Evolutionary conservation across 768 basidiomycete species (phyloP).

Genomic region (Hericium rajendrae): DNA sequence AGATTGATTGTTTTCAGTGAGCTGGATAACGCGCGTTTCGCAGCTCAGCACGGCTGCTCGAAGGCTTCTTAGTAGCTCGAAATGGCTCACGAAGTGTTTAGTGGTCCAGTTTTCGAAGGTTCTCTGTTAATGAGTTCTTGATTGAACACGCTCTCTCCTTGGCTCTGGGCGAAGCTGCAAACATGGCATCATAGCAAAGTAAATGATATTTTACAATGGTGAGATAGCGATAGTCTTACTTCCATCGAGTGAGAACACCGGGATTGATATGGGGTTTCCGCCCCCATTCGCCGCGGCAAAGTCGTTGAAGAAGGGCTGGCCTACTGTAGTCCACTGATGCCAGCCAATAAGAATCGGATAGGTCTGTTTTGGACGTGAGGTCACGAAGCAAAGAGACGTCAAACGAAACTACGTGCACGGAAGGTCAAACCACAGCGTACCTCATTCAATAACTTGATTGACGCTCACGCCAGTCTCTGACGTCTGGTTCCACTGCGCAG

Average conservation of each 20-base stretch:
- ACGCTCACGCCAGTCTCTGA: not conserved
- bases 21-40: not conserved
- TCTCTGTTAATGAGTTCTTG: not conserved
- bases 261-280: not conserved
- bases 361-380: not conserved
- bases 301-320: not conserved
- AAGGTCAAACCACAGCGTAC: not conserved
- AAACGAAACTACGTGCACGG: too few relatives aligned
- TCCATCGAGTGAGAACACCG: not conserved
- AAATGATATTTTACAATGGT: not conserved
- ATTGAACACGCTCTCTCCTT: not conserved
- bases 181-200: not conserved
- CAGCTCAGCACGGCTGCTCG: not conserved
- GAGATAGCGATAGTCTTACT: not conserved
- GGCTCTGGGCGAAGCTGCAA: not conserved
- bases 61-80: too few relatives aligned
- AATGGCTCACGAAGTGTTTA: not conserved
- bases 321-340: not conserved
- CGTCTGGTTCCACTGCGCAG: not conserved
- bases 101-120: not conserved
- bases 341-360: not conserved
- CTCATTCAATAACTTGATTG: not conserved
- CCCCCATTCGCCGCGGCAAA: not conserved
- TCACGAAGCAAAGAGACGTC: too few relatives aligned
- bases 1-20: not conserved